Conservation (phyloP, 805 yeast genomes). For the Candida nitratophila region DNA sequence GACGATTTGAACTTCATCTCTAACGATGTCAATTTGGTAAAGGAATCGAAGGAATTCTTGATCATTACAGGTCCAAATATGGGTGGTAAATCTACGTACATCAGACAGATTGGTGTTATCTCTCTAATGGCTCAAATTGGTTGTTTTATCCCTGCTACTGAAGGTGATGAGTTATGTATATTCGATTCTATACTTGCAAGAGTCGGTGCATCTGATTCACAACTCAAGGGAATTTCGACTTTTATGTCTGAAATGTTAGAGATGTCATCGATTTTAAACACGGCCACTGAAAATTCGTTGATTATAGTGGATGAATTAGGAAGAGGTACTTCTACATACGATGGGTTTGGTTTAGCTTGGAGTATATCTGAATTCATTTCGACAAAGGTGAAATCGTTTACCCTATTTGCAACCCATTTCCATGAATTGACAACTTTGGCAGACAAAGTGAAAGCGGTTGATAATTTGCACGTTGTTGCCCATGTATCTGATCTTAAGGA, state of each 20-base stretch:
- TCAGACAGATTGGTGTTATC: constrained; percentile 83
- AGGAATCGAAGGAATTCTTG: constrained; percentile 55
- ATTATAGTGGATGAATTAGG: constrained; percentile 94
- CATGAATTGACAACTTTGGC: constrained; percentile 87
- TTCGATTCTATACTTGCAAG: constrained; percentile 92
- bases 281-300: constrained; percentile 72
- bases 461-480: constrained; percentile 88
- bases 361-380: constrained; percentile 86
- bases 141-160: constrained; percentile 73
- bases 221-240: constrained; percentile 92
- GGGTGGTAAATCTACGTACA: constrained; percentile 96
- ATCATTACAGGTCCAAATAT: constrained; percentile 95
- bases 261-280: constrained; percentile 77
- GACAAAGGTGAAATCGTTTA: constrained; percentile 61
- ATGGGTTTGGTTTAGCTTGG: constrained; percentile 98
- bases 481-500: constrained; percentile 52
- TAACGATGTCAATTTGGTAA: constrained; percentile 70
- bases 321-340: constrained; percentile 90
- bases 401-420: constrained; percentile 94
- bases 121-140: constrained; percentile 87
- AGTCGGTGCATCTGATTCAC: constrained; percentile 99
- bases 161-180: constrained; percentile 68
- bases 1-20: constrained; percentile 88
- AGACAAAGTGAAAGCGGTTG: constrained; percentile 53
- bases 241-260: constrained; percentile 97